Evolutionary conservation across 2,329 filamentous ascomycete genomes (phyloP).

Genomic region (Sclerotinia glacialis): DNA sequence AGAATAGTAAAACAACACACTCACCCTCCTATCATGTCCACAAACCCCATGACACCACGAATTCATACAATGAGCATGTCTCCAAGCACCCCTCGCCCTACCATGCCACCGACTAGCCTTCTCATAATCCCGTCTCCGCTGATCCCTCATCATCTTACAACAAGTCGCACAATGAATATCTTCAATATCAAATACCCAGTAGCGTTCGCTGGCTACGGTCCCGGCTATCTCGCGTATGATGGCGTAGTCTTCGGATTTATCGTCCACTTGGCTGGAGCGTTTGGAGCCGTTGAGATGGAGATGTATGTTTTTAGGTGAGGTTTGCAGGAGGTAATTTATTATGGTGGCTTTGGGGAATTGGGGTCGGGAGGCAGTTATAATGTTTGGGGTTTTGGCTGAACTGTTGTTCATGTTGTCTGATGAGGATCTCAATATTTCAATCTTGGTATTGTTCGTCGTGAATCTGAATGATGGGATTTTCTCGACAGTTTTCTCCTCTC

Average conservation of each 20-base stretch:
- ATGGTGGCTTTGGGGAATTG: not conserved
- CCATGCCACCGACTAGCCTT: not conserved
- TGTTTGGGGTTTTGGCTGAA: not conserved
- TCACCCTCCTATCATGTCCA: constrained; percentile 3
- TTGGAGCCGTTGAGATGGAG: constrained; percentile 8
- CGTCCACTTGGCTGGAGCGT: constrained; percentile 4
- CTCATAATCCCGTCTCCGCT: not conserved
- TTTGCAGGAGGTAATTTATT: not conserved
- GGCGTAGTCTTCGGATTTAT: constrained; percentile 8
- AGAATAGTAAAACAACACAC: not conserved
- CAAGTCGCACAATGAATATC: constrained; percentile 19
- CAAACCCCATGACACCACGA: constrained; percentile 4
- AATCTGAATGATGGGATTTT: not conserved
- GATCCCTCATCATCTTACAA: constrained; percentile 5
- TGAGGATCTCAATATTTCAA: no score
- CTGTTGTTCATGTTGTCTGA: no score
- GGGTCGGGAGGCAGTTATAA: fast-evolving
- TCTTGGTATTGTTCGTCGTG: no score
- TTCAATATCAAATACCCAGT: constrained; percentile 21
- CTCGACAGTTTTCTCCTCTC: not conserved
- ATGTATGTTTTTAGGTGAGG: not conserved
- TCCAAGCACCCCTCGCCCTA: not conserved
- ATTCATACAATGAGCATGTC: constrained; percentile 21
- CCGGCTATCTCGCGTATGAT: not conserved
- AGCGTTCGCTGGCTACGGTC: not conserved